These are phyloP conservation scores for Nemania abortiva DNA, from an alignment of 2,329 filamentous ascomycete genomes.

Conservation along the genomic window DNA sequence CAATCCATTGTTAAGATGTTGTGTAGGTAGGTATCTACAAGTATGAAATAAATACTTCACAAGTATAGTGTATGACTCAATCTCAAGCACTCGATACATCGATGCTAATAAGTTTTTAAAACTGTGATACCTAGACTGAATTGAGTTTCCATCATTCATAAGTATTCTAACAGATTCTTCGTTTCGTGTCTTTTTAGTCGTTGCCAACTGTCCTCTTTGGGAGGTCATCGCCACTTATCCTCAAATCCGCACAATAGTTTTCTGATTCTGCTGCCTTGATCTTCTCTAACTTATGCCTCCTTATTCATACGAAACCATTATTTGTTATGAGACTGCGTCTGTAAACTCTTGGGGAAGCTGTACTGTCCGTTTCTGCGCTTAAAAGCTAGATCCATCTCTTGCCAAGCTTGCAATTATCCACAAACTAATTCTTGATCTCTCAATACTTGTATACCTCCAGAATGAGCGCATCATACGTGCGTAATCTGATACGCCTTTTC, in stretches of 20 bases:
- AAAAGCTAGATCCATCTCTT: neutral
- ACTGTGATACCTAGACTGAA: constrained; percentile 22
- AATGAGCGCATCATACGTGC: constrained; percentile 40
- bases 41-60: neutral
- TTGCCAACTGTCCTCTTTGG: constrained; percentile 51
- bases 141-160: neutral
- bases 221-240: constrained; percentile 45
- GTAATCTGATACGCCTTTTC: constrained; percentile 34
- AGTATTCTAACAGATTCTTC: constrained; percentile 36
- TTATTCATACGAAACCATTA: neutral
- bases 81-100: too few relatives aligned
- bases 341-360: neutral
- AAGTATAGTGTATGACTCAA: neutral
- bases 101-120: neutral
- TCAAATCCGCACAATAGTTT: constrained; percentile 32
- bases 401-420: neutral
- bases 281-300: neutral
- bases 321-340: neutral
- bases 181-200: constrained; percentile 45
- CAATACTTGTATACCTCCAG: constrained; percentile 6
- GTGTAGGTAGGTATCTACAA: neutral
- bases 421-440: neutral
- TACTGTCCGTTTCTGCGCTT: neutral
- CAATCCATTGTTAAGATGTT: neutral
- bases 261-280: neutral